These are phyloP conservation scores for Apophysomyces variabilis DNA, from an alignment of 371 early-diverging fungal species.

Conservation along the genomic window DNA sequence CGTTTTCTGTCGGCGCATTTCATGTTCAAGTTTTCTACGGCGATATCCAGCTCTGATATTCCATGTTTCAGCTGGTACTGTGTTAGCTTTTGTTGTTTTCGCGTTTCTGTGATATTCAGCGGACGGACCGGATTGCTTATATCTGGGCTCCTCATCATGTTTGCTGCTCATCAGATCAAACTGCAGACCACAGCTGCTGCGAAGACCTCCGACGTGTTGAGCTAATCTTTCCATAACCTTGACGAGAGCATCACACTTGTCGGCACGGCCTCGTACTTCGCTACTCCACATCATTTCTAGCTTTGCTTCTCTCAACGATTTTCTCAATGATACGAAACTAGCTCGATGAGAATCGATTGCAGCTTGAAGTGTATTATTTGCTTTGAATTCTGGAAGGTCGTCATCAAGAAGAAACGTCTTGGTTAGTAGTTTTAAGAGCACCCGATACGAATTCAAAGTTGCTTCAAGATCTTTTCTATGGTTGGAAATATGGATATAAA, in stretches of 20 bases:
- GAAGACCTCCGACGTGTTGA: slow-evolving; percentile 68
- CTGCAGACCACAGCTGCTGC: slow-evolving; percentile 70
- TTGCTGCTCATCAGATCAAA: slow-evolving; percentile 57
- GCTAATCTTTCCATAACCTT: slow-evolving; percentile 65
- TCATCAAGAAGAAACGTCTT: slow-evolving; percentile 73
- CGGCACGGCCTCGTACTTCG: slow-evolving; percentile 48
- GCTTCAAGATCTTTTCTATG: slow-evolving; percentile 59
- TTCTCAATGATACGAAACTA: slow-evolving; percentile 65
- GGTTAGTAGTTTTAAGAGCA: slow-evolving; percentile 60
- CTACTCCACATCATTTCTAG: slow-evolving; percentile 62
- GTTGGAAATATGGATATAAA: neutral
- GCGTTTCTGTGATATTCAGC: neutral
- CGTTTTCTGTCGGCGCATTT: slow-evolving; percentile 45
- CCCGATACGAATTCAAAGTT: slow-evolving; percentile 59
- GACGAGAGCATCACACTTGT: slow-evolving; percentile 49
- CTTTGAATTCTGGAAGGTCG: slow-evolving; percentile 57
- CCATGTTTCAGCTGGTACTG: slow-evolving; percentile 29
- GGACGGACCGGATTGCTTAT: neutral
- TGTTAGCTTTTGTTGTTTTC: neutral
- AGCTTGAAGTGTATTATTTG: slow-evolving; percentile 53
- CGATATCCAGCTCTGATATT: slow-evolving; percentile 50
- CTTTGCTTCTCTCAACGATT: slow-evolving; percentile 65
- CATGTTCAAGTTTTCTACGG: slow-evolving; percentile 44
- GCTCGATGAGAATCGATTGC: slow-evolving; percentile 67
- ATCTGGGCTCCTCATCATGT: neutral